Conservation (phyloP, 345 rosid species). For the Syzygium aqueum region DNA sequence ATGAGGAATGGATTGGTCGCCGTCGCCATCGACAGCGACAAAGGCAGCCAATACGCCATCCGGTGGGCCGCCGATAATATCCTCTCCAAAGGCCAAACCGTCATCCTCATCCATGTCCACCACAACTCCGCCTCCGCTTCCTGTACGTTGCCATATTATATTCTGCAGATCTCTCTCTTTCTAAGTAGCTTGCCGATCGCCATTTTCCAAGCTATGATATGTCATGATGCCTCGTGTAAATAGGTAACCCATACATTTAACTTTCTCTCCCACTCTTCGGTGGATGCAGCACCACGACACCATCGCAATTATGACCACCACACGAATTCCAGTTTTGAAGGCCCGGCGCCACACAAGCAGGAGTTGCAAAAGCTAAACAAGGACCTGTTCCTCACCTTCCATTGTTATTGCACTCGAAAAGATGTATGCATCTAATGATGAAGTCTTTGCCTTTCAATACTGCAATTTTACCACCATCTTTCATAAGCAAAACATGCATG, state of each 20-base stretch:
- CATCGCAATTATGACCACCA: neutral
- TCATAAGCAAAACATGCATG: neutral
- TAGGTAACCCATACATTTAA: neutral
- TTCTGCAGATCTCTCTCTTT: neutral
- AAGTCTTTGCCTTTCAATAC: neutral
- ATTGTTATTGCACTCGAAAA: slow-evolving; percentile 81
- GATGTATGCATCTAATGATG: slow-evolving; percentile 30
- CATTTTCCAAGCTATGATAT: neutral
- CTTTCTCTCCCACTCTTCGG: neutral
- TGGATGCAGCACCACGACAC: neutral
- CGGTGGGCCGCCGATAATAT: slow-evolving; percentile 84
- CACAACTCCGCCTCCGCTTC: slow-evolving; percentile 1
- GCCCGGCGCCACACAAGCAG: slow-evolving; percentile 12
- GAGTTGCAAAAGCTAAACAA: slow-evolving; percentile 35
- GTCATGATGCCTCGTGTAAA: neutral
- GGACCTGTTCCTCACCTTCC: slow-evolving; percentile 69
- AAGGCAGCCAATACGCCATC: slow-evolving; percentile 76
- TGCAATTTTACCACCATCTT: neutral
- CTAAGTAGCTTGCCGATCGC: neutral
- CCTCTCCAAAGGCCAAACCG: slow-evolving; percentile 53
- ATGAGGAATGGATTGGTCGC: slow-evolving; percentile 52
- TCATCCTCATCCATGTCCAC: slow-evolving; percentile 62
- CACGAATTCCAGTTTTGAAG: neutral
- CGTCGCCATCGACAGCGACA: slow-evolving; percentile 80
- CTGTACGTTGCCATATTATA: neutral